A percentile compares a stretch with the other conserved stretches of the same genome.
These are phyloP conservation scores for Geosmithia flava DNA, from an alignment of 2,329 filamentous ascomycete species.

Conservation along the genomic window DNA sequence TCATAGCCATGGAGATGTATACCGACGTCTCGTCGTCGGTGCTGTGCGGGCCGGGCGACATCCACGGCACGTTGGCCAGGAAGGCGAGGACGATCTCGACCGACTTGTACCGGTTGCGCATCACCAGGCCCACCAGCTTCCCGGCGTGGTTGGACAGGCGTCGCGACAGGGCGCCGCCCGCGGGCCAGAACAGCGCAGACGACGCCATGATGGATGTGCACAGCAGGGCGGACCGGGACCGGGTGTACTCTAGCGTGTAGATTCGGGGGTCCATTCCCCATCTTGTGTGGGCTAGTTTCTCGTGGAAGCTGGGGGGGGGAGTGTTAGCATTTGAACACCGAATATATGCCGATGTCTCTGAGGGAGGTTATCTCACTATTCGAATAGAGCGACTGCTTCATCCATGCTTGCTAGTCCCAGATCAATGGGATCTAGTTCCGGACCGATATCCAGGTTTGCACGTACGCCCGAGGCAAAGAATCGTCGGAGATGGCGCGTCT, in stretches of 20 bases:
- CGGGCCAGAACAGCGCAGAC: slow-evolving; percentile 54
- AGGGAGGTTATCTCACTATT: slow-evolving; percentile 36
- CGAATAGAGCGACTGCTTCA: slow-evolving; percentile 52
- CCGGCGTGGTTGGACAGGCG: slow-evolving; percentile 53
- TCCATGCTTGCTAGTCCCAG: slow-evolving; percentile 54
- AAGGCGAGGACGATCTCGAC: slow-evolving; percentile 65
- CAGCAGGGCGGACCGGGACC: slow-evolving; percentile 55
- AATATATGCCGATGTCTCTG: too few relatives aligned
- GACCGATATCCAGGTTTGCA: slow-evolving; percentile 49
- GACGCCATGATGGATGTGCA: slow-evolving; percentile 61
- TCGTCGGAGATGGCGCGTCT: slow-evolving; percentile 37
- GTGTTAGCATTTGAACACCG: too few relatives aligned
- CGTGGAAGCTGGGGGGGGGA: slow-evolving; percentile 51
- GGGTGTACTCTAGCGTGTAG: slow-evolving; percentile 54
- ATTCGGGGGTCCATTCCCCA: slow-evolving; percentile 61
- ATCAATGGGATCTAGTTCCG: slow-evolving; percentile 56
- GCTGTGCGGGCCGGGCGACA: slow-evolving; percentile 54
- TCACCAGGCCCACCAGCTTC: slow-evolving; percentile 48
- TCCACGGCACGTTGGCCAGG: slow-evolving; percentile 68
- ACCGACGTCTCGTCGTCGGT: slow-evolving; percentile 63
- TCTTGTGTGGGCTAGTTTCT: slow-evolving; percentile 58
- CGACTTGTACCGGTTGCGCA: slow-evolving; percentile 49
- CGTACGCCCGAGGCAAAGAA: slow-evolving; percentile 53
- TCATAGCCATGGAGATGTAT: slow-evolving; percentile 58
- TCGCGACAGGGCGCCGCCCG: slow-evolving; percentile 50